A percentile compares a stretch with the other conserved stretches of the same genome.
phyloP scores from a whole-genome alignment of 1,284 basidiomycete genomes.

The Megacollybia platyphylla region DNA sequence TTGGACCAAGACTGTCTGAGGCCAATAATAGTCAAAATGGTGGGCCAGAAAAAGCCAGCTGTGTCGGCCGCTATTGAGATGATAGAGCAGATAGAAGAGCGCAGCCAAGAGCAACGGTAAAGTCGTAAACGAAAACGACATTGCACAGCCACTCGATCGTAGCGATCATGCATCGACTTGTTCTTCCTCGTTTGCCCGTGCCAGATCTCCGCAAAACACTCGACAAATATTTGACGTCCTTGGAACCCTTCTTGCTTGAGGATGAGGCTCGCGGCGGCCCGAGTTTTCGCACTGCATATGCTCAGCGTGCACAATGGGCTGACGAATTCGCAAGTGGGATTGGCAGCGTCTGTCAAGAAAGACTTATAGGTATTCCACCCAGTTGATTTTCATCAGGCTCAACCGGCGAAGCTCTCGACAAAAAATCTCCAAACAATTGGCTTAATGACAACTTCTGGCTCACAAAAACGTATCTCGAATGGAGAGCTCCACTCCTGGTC shows the following conservation, averaged over 20 bases:
- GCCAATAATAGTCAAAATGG: background rate
- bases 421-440: slow-evolving; percentile 85
- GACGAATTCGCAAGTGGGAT: slow-evolving; percentile 67
- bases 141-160: too few relatives aligned
- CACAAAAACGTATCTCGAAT: slow-evolving; percentile 83
- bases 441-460: slow-evolving; percentile 93
- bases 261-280: slow-evolving; percentile 50
- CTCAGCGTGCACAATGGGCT: slow-evolving; percentile 52
- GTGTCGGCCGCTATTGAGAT: too few relatives aligned
- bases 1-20: background rate
- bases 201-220: slow-evolving; percentile 72
- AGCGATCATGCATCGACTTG: background rate
- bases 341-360: slow-evolving; percentile 64
- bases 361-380: slow-evolving; percentile 55
- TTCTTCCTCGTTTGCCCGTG: slow-evolving; percentile 66
- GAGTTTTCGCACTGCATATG: slow-evolving; percentile 43
- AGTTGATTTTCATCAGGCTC: slow-evolving; percentile 4
- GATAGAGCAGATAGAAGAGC: too few relatives aligned
- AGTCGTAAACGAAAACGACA: too few relatives aligned
- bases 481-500: slow-evolving; percentile 77
- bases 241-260: slow-evolving; percentile 73
- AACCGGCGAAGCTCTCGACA: slow-evolving; percentile 61
- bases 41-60: too few relatives aligned
- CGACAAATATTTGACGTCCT: slow-evolving; percentile 67
- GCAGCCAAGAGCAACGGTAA: too few relatives aligned